Evolutionary conservation across 2,329 filamentous ascomycete genomes (phyloP).

Genomic region (Arthrinium phaeospermum): DNA sequence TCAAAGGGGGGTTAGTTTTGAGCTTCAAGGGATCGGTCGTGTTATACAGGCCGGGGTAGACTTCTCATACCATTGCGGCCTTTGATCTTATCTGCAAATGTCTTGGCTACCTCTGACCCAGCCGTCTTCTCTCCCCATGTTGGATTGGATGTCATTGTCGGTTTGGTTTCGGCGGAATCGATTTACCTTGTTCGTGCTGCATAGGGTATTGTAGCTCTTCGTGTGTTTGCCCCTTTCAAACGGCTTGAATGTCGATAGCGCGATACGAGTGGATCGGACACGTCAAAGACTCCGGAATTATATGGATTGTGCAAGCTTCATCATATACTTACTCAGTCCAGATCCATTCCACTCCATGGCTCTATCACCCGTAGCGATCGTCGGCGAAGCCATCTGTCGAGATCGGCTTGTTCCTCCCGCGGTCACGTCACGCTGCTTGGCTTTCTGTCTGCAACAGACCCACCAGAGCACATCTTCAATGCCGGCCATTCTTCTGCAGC

Average conservation of each 20-base stretch:
- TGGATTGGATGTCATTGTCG: constrained; percentile 37
- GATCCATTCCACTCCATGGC: neutral
- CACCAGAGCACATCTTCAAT: neutral
- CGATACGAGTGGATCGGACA: neutral
- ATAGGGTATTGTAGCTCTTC: too few species aligned
- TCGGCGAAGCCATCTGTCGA: neutral
- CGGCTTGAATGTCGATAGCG: neutral
- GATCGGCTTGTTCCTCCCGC: neutral
- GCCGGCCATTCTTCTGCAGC: neutral
- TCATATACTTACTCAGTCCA: neutral
- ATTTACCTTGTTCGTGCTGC: too few species aligned
- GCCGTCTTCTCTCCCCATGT: constrained; percentile 40
- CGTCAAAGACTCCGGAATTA: neutral
- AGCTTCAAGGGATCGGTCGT: neutral
- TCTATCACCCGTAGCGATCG: neutral
- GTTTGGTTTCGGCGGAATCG: too few species aligned
- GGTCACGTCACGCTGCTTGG: neutral
- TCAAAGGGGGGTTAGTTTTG: neutral
- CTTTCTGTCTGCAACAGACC: neutral
- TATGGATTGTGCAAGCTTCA: neutral
- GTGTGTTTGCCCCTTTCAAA: neutral
- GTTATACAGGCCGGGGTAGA: neutral
- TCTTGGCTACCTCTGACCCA: constrained; percentile 41
- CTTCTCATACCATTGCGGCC: constrained; percentile 33
- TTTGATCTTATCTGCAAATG: constrained; percentile 34